A percentile compares a stretch with the other conserved stretches of the same genome.
Evolutionary conservation across 2,329 filamentous ascomycete genomes (phyloP).

Genomic region (Didymella exigua): DNA sequence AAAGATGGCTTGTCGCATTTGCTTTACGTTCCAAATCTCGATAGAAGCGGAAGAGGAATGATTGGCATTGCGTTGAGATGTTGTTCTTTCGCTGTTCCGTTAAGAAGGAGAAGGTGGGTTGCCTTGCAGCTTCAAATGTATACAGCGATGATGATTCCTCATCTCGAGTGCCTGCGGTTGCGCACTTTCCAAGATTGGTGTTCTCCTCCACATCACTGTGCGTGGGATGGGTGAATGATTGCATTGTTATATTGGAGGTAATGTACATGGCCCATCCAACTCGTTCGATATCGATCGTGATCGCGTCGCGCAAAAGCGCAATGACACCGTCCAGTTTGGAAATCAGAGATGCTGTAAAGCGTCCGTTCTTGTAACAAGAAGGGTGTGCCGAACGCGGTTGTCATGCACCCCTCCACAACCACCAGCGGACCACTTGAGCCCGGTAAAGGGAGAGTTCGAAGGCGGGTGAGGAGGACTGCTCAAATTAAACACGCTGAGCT

Average conservation of each 20-base stretch:
- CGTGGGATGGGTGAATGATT: not conserved
- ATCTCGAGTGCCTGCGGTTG: not conserved
- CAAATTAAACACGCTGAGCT: slow-evolving; percentile 95
- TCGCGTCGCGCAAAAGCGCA: slow-evolving; percentile 6
- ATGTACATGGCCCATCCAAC: slow-evolving; percentile 14
- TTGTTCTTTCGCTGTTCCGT: slow-evolving; percentile 47
- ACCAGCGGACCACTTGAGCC: slow-evolving; percentile 86
- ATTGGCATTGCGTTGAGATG: slow-evolving; percentile 42
- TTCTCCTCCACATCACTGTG: not conserved
- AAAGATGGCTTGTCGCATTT: slow-evolving; percentile 1
- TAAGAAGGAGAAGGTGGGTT: slow-evolving; percentile 40
- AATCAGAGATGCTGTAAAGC: slow-evolving; percentile 98
- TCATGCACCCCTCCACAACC: slow-evolving; percentile 76
- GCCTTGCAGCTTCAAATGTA: slow-evolving; percentile 36
- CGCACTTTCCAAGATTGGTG: not conserved
- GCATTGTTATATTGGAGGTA: slow-evolving; percentile 13
- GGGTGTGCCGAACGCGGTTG: slow-evolving; percentile 98
- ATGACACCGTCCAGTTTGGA: slow-evolving; percentile 62
- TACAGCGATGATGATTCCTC: slow-evolving; percentile 23
- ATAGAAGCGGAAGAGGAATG: slow-evolving; percentile 41
- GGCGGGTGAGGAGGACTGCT: slow-evolving; percentile 71
- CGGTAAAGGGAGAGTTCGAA: slow-evolving; percentile 82
- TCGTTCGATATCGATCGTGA: slow-evolving; percentile 1
- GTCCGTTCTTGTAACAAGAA: slow-evolving; percentile 97
- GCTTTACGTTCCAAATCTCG: slow-evolving; percentile 17